A percentile compares a stretch with the other conserved stretches of the same genome.
Conservation (phyloP, 2,329 filamentous ascomycete genomes). For the Blastomyces parvus region DNA sequence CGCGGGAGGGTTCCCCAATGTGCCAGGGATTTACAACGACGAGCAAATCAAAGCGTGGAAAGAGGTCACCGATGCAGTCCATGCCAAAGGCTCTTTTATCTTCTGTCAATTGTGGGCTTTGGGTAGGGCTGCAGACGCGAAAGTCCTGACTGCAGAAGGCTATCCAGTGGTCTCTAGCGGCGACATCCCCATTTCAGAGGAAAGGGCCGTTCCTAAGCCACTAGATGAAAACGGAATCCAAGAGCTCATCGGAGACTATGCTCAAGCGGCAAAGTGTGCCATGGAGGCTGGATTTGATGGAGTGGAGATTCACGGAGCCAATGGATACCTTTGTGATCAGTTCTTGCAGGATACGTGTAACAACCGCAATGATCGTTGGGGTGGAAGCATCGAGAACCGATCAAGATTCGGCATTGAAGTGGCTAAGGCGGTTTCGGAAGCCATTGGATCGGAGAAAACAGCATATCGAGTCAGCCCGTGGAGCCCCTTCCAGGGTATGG, state of each 20-base stretch:
- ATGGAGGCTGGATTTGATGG: conserved; percentile 47
- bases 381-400: conserved; percentile 43
- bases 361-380: conserved; percentile 41
- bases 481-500: conserved; percentile 39
- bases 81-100: conserved; percentile 52
- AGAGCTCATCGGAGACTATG: conserved; percentile 34
- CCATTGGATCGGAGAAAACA: conserved; percentile 38
- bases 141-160: conserved; percentile 16
- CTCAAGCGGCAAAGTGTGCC: conserved; percentile 41
- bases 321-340: conserved; percentile 46
- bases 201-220: conserved; percentile 24
- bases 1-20: conserved; percentile 42
- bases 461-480: conserved; percentile 43
- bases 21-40: conserved; percentile 49
- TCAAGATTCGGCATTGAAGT: conserved; percentile 48
- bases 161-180: conserved; percentile 30
- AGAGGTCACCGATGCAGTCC: conserved; percentile 51
- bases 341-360: conserved; percentile 42
- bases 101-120: conserved; percentile 54
- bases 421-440: conserved; percentile 34
- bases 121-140: conserved; percentile 45
- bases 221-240: conserved; percentile 37
- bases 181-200: conserved; percentile 30
- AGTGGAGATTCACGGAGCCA: conserved; percentile 42
- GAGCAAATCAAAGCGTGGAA: conserved; percentile 54